A percentile compares a stretch with the other conserved stretches of the same genome.
These are phyloP conservation scores for Tolypocladium nubicola DNA, from an alignment of 2,329 filamentous ascomycete species.

Conservation along the genomic window DNA sequence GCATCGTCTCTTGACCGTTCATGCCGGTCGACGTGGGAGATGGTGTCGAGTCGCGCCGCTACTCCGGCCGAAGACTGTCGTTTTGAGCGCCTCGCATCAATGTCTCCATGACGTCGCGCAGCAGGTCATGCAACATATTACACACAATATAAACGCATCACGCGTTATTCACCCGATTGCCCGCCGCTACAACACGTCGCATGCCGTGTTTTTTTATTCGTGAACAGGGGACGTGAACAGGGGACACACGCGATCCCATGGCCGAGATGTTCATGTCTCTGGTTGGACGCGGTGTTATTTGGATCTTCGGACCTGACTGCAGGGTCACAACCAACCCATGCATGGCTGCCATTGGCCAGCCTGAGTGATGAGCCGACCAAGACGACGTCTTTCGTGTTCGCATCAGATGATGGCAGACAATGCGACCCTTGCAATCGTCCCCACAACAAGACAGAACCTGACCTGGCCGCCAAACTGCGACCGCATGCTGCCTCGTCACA, in stretches of 20 bases:
- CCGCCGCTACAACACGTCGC: not conserved
- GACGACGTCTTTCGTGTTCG: not conserved
- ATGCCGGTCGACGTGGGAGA: not conserved
- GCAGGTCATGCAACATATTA: not conserved
- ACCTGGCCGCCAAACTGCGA: not conserved
- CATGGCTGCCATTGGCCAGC: not conserved
- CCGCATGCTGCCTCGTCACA: not conserved
- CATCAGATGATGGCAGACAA: constrained; percentile 2
- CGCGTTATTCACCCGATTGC: not conserved
- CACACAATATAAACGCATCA: not conserved
- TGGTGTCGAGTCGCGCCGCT: not conserved
- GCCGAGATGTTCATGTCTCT: not conserved
- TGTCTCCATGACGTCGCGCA: not conserved
- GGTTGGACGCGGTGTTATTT: not conserved
- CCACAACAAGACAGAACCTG: not conserved
- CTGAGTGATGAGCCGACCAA: not conserved
- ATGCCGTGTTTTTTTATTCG: not conserved
- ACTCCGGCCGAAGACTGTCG: not conserved
- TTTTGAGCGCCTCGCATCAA: not conserved
- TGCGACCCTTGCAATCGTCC: not conserved
- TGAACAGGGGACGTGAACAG: not conserved
- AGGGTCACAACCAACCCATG: constrained; percentile 1
- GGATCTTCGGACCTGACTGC: not conserved
- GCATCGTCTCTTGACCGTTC: not conserved
- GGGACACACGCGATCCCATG: not conserved